Percentiles rank a stretch among this genome's conserved stretches.
Evolutionary conservation across 192 early-diverging fungal species (phyloP).

Genomic region (Umbelopsis sp.): DNA sequence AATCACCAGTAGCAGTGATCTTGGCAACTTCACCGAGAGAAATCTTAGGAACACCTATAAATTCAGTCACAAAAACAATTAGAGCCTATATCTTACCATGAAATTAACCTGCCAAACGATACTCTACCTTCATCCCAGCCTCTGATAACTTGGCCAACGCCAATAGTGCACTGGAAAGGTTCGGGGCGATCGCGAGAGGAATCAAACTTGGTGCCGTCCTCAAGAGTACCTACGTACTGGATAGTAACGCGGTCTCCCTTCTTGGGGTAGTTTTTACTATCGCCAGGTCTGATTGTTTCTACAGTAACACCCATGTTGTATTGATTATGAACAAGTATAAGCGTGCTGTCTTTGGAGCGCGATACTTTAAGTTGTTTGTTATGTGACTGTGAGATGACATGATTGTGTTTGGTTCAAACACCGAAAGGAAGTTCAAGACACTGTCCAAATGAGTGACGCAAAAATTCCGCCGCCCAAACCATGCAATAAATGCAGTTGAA

Average conservation of each 20-base stretch:
- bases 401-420: not conserved
- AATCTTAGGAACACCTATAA: conserved; percentile 93
- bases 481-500: no score
- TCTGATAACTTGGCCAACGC: conserved; percentile 91
- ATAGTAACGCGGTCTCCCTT: conserved; percentile 68
- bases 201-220: conserved; percentile 84
- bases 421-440: no score
- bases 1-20: conserved; percentile 82
- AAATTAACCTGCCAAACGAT: not conserved
- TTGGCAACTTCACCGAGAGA: conserved; percentile 87
- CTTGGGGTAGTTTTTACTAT: conserved; percentile 60
- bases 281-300: conserved; percentile 43
- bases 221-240: conserved; percentile 64
- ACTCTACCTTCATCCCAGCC: conserved; percentile 60
- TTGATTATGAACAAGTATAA: conserved; percentile 14
- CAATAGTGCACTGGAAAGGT: conserved; percentile 89
- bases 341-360: not conserved
- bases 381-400: conserved; percentile 13
- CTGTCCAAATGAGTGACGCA: no score
- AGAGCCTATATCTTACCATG: not conserved
- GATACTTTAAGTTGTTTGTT: not conserved
- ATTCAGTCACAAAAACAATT: conserved; percentile 13
- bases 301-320: conserved; percentile 35
- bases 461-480: no score
- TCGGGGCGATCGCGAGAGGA: conserved; percentile 80